Percentiles rank a stretch among this genome's conserved stretches.
phyloP scores from a whole-genome alignment of 768 basidiomycete genomes.

The Rhodotorula taiwanensis region DNA sequence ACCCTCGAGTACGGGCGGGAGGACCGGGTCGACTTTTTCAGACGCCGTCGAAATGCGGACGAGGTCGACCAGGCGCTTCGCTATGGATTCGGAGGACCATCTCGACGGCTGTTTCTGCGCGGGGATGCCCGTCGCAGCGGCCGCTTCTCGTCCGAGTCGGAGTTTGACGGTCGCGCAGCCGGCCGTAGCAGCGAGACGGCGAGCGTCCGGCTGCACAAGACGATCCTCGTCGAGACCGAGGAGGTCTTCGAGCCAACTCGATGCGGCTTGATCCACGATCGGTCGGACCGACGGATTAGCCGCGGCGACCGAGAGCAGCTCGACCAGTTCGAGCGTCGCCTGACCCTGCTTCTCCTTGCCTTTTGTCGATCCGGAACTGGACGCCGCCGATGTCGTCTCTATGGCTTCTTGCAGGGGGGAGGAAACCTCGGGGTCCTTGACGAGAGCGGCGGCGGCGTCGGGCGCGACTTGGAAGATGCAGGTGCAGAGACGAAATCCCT shows the following conservation, averaged over 20 bases:
- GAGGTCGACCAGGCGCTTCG: slow-evolving; percentile 47
- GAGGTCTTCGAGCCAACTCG: slow-evolving; percentile 62
- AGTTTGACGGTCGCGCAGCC: slow-evolving; percentile 74
- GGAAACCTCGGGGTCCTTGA: slow-evolving; percentile 58
- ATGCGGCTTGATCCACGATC: slow-evolving; percentile 54
- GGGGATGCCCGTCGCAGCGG: slow-evolving; percentile 21
- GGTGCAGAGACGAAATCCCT: slow-evolving; percentile 61
- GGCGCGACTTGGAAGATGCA: slow-evolving; percentile 80
- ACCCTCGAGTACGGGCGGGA: slow-evolving; percentile 69
- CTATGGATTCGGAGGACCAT: slow-evolving; percentile 52
- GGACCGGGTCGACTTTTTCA: slow-evolving; percentile 48
- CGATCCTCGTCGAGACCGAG: slow-evolving; percentile 48
- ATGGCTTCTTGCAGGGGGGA: slow-evolving; percentile 61
- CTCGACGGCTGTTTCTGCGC: slow-evolving; percentile 52
- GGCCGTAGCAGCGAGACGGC: slow-evolving; percentile 52
- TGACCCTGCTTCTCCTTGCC: slow-evolving; percentile 51
- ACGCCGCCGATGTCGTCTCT: slow-evolving; percentile 13
- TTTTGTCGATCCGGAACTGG: slow-evolving; percentile 48
- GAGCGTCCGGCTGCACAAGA: slow-evolving; percentile 26
- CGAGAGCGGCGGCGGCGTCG: slow-evolving; percentile 59
- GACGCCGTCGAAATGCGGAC: neutral
- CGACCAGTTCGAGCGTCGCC: slow-evolving; percentile 59
- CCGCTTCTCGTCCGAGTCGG: slow-evolving; percentile 49
- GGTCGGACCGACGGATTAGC: slow-evolving; percentile 67
- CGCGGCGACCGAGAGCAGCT: slow-evolving; percentile 66